phyloP scores from a whole-genome alignment of 2,329 filamentous ascomycete genomes.

The Bipolaris cookei region DNA sequence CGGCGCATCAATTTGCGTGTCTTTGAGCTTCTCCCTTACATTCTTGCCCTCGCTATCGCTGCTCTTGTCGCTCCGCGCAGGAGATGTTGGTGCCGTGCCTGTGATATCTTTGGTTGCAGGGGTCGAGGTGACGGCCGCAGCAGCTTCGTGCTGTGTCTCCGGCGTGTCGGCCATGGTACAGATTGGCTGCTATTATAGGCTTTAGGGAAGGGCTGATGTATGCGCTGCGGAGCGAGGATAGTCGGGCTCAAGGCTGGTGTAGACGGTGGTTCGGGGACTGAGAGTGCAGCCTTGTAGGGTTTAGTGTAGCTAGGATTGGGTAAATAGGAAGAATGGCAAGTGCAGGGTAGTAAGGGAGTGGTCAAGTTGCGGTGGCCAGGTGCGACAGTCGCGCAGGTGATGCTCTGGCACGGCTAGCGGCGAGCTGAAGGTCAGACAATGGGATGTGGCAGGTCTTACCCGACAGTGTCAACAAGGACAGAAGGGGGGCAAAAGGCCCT shows the following conservation, averaged over 20 bases:
- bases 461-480: slow-evolving; percentile 1
- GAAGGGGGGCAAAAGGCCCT: slow-evolving; percentile 1
- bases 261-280: neutral
- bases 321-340: slow-evolving; percentile 19
- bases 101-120: slow-evolving; percentile 19
- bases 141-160: slow-evolving; percentile 28
- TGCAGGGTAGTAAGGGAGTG: slow-evolving; percentile 5
- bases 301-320: neutral
- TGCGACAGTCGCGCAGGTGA: slow-evolving; percentile 17
- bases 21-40: slow-evolving; percentile 66
- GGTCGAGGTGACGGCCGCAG: slow-evolving; percentile 15
- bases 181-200: slow-evolving; percentile 9
- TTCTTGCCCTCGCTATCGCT: slow-evolving; percentile 61
- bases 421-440: slow-evolving; percentile 7
- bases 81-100: slow-evolving; percentile 32
- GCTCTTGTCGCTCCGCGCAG: slow-evolving; percentile 50
- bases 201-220: slow-evolving; percentile 3
- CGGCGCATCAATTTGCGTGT: slow-evolving; percentile 63
- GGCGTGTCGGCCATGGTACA: slow-evolving; percentile 34
- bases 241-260: neutral
- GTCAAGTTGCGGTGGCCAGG: slow-evolving; percentile 9
- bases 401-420: slow-evolving; percentile 27
- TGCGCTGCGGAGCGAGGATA: slow-evolving; percentile 7
- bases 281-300: neutral
- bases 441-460: slow-evolving; percentile 1